Base-by-base conservation (phyloP, 1,284 basidiomycete genomes). In the Cutaneotrichosporon dermatis region DNA sequence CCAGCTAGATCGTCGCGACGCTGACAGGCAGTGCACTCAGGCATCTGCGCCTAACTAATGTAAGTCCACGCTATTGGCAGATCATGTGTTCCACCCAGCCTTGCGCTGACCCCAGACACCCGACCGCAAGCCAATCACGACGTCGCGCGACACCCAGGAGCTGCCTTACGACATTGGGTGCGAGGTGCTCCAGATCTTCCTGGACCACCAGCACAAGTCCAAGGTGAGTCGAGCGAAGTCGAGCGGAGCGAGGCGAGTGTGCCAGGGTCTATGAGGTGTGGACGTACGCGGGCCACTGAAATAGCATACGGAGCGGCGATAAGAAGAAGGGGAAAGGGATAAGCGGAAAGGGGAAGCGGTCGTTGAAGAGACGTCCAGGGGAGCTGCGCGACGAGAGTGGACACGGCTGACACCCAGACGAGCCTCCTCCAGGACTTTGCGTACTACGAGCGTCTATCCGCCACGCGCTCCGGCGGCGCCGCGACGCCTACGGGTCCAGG, bases 41-140 rank as follows among this genome's bases (percentile, higher is more conserved):
- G 36, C 76, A 78, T 43, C 69, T 74, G 56, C 67, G 75, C 6
- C 68, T 66, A 63, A 93, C 90, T 74, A 97, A 97, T 40, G 39
- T 40, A 40, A 8, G 39, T 12, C 39, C 39, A 40, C 39, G 9
- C 12, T 40, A 25, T 25, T 25, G 25, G 25, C 25, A 25, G 25
- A 25, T 25, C 25, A 25, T 25, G 25, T 25, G 25, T 25, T 25
- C 25, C 25, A 25, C 25, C 12, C 39, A 8, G 39, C 8, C 39
- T 40, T 12, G 8, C 39, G 39, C 39, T 40, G 39, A 40, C 39
- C 8, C 8, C 39, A 40, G 78, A 97, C 93, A 3, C 90, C 90
- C 70, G 93, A 97, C 76, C 86, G 90, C 70, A 97, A 97, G 79
- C 93, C 93, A 1, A 93, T 97, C 58, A 96, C 92, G 2, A 94